phyloP scores from a whole-genome alignment of 2,329 filamentous ascomycete species.

The Aspergillus sp. region DNA sequence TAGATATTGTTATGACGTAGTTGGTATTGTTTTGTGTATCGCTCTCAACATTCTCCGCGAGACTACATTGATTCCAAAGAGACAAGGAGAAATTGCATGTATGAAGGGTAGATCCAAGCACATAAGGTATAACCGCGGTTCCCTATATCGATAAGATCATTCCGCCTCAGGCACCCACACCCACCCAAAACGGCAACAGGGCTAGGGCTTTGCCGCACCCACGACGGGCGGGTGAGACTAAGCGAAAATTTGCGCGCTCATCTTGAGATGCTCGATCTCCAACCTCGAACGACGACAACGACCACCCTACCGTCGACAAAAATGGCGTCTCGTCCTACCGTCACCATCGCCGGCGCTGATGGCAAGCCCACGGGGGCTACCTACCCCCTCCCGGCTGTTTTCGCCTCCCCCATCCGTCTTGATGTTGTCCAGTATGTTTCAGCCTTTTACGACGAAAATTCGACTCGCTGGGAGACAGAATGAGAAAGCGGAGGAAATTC shows the following conservation, averaged over 20 bases:
- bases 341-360: slow-evolving; percentile 96
- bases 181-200: slow-evolving; percentile 29
- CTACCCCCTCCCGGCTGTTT: slow-evolving; percentile 92
- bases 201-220: slow-evolving; percentile 39
- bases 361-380: slow-evolving; percentile 87
- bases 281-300: slow-evolving; percentile 43
- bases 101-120: too few relatives aligned
- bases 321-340: slow-evolving; percentile 97
- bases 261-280: slow-evolving; percentile 37
- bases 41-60: too few relatives aligned
- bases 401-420: slow-evolving; percentile 94
- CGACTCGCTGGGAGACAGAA: slow-evolving; percentile 16
- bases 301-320: slow-evolving; percentile 48
- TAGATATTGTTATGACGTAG: too few relatives aligned
- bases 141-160: background rate
- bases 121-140: background rate
- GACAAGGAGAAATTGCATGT: too few relatives aligned
- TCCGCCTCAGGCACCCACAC: background rate
- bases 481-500: background rate
- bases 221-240: slow-evolving; percentile 33
- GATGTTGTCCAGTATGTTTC: slow-evolving; percentile 91
- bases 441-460: slow-evolving; percentile 1
- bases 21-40: too few relatives aligned
- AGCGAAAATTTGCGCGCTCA: slow-evolving; percentile 49
- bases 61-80: too few relatives aligned